Evolutionary conservation across 345 rosid species (phyloP).

Genomic region (Gossypium herbaceum): DNA sequence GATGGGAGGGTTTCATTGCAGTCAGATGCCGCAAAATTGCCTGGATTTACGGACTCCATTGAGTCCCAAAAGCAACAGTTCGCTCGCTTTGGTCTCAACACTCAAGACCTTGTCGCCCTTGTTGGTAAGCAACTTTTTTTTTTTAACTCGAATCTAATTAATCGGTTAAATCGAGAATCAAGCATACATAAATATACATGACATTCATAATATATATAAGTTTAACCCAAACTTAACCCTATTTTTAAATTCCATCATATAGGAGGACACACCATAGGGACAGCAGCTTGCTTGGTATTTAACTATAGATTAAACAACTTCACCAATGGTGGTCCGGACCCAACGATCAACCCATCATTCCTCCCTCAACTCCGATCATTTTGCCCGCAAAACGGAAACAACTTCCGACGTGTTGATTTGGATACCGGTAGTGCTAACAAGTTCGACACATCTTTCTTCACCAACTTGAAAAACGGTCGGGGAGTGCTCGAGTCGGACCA

Average conservation of each 20-base stretch:
- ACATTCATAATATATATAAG: too few relatives aligned
- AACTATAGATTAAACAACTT: conserved; percentile 46
- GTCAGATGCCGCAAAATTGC: conserved; percentile 32
- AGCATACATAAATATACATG: too few relatives aligned
- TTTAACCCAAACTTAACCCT: too few relatives aligned
- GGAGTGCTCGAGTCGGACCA: conserved; percentile 59
- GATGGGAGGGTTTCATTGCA: conserved; percentile 47
- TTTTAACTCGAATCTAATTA: too few relatives aligned
- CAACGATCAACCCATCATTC: conserved; percentile 38
- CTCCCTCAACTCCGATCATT: conserved; percentile 38
- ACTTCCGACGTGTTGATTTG: conserved; percentile 29
- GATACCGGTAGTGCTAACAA: conserved; percentile 41
- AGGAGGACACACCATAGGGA: conserved; percentile 71
- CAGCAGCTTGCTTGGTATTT: conserved; percentile 47
- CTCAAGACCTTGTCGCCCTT: conserved; percentile 46
- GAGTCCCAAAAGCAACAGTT: conserved; percentile 28
- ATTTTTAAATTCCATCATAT: neutral
- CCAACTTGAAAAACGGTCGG: conserved; percentile 39
- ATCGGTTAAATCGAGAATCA: too few relatives aligned
- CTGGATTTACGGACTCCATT: conserved; percentile 34
- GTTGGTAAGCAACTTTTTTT: conserved; percentile 25
- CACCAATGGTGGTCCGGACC: conserved; percentile 36
- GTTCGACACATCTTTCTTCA: conserved; percentile 50
- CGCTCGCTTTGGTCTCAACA: conserved; percentile 27
- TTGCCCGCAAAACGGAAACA: conserved; percentile 47